Base-by-base conservation (phyloP, 805 yeast species). In the Ogataea degrootiae region DNA sequence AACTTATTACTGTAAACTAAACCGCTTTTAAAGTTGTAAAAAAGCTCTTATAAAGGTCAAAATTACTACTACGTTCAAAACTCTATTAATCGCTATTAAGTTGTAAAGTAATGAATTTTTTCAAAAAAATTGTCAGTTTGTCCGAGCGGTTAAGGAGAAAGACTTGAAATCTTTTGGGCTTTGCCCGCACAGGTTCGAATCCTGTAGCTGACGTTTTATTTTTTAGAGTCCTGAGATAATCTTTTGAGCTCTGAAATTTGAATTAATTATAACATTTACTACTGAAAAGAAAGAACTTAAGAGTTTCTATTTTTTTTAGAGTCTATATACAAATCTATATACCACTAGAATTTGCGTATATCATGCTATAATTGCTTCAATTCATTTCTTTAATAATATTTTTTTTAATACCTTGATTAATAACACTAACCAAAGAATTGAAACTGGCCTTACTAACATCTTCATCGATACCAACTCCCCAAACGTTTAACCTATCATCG, bases 101-200 rank as follows among this genome's bases (percentile, higher is more conserved):
- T 2, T 19, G 4, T 4, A 19, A 19, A 19, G 21, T 19, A 19
- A 19, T 19, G 21, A 19, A 19, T 19, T n/a, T n/a, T n/a, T n/a
- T 4, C 21, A 9, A 9, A 26, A 26, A 26, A 26, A 9, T 34
- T 21, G 58, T 54, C 58, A 54, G 58, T 54, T 72, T 73, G 77
- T 73, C 76, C 77, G 77, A 73, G 77, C 65, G 77, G 77, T 72
- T 73, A 73, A 73, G 76, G 77, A 73, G 77, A 73, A 72, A 73
- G 77, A 73, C 71, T 73, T 69, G 77, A 74, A 73, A 74, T 74
- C 77, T 74, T 74, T 74, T 74, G 78, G 77, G 78, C 76, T 72
- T 65, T 72, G 79, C 79, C 77, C 79, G 77, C 78, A 74, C 77
- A 74, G 78, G 79, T 74, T 74, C 79, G 75, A 74, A 65, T 74